Percentiles rank a stretch among this genome's conserved stretches.
These are phyloP conservation scores for Citrullus amarus DNA, from an alignment of 306 rosid species.

Conservation along the genomic window DNA sequence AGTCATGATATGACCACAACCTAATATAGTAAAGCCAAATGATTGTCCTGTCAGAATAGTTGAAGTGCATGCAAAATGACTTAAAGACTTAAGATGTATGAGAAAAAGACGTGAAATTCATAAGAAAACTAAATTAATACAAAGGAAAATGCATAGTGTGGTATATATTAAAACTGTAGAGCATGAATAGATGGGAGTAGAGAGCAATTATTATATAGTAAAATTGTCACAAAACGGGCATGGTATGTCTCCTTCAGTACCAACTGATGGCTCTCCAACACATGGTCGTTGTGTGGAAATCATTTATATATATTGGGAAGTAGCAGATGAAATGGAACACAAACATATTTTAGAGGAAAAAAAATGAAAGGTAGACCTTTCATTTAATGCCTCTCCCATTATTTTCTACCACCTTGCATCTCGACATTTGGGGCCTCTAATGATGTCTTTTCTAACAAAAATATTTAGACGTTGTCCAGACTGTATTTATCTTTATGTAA, in stretches of 20 bases:
- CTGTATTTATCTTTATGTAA: too few species aligned
- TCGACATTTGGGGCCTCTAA: constrained; percentile 1
- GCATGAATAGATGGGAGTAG: neutral
- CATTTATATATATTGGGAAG: neutral
- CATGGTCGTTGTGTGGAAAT: neutral
- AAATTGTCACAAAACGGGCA: neutral
- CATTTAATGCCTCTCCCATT: neutral
- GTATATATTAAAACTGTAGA: neutral
- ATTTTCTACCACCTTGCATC: constrained; percentile 40
- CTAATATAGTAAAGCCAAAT: too few species aligned
- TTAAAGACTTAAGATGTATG: too few species aligned
- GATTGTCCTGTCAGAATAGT: too few species aligned
- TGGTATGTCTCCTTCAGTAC: constrained; percentile 3
- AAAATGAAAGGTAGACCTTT: neutral
- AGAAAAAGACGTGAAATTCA: too few species aligned
- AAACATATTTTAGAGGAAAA: neutral
- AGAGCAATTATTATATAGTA: neutral
- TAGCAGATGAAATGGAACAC: neutral
- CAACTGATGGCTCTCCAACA: constrained; percentile 1
- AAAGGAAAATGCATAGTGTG: neutral
- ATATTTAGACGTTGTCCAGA: too few species aligned
- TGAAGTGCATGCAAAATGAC: too few species aligned
- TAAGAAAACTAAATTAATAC: too few species aligned
- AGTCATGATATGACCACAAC: too few species aligned
- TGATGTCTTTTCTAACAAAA: neutral